phyloP scores from a whole-genome alignment of 768 basidiomycete genomes.

The Suillus subluteus region DNA sequence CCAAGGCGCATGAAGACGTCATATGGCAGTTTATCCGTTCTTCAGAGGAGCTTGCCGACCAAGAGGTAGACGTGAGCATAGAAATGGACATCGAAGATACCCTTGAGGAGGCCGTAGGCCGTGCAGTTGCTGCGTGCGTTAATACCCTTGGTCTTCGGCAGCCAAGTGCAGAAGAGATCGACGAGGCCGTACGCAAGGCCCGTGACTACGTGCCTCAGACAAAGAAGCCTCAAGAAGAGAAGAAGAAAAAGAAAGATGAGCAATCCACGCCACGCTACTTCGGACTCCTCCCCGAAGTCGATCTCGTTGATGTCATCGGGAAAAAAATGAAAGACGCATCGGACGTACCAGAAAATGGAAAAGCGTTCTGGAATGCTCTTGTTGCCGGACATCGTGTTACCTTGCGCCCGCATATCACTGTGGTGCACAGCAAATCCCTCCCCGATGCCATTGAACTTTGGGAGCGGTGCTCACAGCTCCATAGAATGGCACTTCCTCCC shows the following conservation, averaged over 20 bases:
- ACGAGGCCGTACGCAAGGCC: neutral
- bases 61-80: conserved; percentile 69
- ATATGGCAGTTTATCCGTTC: conserved; percentile 78
- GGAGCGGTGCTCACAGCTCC: conserved; percentile 34
- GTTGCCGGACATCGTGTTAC: neutral
- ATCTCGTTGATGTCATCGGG: neutral
- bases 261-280: neutral
- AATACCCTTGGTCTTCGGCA: neutral
- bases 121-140: neutral
- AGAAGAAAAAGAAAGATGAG: conserved; percentile 1
- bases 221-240: neutral
- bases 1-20: conserved; percentile 72
- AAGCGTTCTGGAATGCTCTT: neutral
- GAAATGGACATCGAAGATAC: conserved; percentile 65
- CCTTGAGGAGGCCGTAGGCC: neutral
- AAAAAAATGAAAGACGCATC: neutral
- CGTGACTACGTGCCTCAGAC: neutral
- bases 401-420: neutral
- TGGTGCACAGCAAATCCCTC: conserved; percentile 64
- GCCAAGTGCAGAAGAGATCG: neutral
- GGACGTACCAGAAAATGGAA: neutral
- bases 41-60: conserved; percentile 60
- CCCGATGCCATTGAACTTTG: conserved; percentile 44
- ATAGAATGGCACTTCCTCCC: conserved; percentile 41
- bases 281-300: neutral